Evolutionary conservation across 1,284 basidiomycete genomes (phyloP), one percentile per base, ranked within the genome.

Genomic region (Trichosporon coremiiforme): DNA sequence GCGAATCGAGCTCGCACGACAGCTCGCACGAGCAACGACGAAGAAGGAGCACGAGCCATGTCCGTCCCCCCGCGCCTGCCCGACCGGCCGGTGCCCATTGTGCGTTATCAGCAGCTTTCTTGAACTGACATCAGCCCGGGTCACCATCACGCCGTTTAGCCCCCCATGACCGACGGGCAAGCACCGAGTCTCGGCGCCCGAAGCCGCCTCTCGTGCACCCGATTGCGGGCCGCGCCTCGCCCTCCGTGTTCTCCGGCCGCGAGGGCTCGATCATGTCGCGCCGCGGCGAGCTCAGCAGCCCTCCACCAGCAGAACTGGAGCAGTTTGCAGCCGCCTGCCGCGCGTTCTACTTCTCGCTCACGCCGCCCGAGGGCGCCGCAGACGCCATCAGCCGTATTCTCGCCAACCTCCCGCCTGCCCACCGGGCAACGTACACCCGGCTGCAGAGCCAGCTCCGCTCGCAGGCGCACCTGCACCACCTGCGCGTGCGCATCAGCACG

Each of bases 281-380:
- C n/a, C 63, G 22, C 9, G 63, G 63, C n/a, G 63, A 45, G 36
- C n/a, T 63, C 7, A 41, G 67, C 35, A 68, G 20, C 3, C 35
- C 45, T 35, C 57, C n/a, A 7, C 17, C n/a, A 10, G 67, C 80
- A 77, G 75, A 78, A 29, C 73, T 82, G 0, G 73, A 76, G 31
- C 73, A 75, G 8, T 82, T 82, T 60, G 78, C 78, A 0, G 78
- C 79, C 66, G 80, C 79, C 68, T 82, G 81, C 64, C 73, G 78
- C 5, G 68, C 74, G 15, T 78, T 81, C 72, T 82, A 79, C 66
- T 79, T 79, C 66, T 74, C 76, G 4, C 53, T 71, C 1, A 62
- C 71, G 1, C 77, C 79, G 7, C 77, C 76, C 17, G 68, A 71
- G 13, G 77, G 74, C 13, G 78, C 79, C 0, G 71, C 77, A 3